Evolutionary conservation across 2,329 filamentous ascomycete species (phyloP).

Genomic region (Colletotrichum lini): DNA sequence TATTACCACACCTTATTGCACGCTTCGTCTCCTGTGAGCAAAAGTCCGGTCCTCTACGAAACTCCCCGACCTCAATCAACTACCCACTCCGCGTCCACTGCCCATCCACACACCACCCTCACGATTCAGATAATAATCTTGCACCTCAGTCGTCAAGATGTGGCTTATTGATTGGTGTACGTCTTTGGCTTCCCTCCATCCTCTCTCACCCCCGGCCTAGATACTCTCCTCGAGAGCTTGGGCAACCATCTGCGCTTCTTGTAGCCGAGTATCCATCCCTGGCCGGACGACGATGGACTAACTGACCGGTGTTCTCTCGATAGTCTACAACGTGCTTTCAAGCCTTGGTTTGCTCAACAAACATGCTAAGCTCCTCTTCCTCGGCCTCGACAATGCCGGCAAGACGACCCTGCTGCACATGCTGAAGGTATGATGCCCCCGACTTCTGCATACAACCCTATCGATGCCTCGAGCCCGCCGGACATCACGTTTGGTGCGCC

Average conservation of each 20-base stretch:
- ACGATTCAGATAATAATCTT: slow-evolving; percentile 38
- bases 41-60: slow-evolving; percentile 36
- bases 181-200: slow-evolving; percentile 50
- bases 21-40: slow-evolving; percentile 34
- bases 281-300: slow-evolving; percentile 43
- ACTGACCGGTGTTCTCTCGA: slow-evolving; percentile 49
- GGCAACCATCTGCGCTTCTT: slow-evolving; percentile 23
- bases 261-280: slow-evolving; percentile 34
- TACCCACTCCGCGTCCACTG: slow-evolving; percentile 37
- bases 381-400: slow-evolving; percentile 93
- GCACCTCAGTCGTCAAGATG: slow-evolving; percentile 68
- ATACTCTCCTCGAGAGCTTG: slow-evolving; percentile 21
- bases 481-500: slow-evolving; percentile 15
- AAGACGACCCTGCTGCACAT: slow-evolving; percentile 96
- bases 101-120: slow-evolving; percentile 35
- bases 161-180: slow-evolving; percentile 98
- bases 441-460: not conserved
- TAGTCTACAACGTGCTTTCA: slow-evolving; percentile 90
- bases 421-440: slow-evolving; percentile 81
- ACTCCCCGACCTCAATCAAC: slow-evolving; percentile 27
- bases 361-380: slow-evolving; percentile 94
- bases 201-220: not conserved
- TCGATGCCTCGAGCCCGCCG: not conserved
- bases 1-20: not conserved
- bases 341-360: slow-evolving; percentile 93